These are phyloP conservation scores for Penicillium sp. DNA, from an alignment of 2,329 filamentous ascomycete genomes.

Conservation along the genomic window DNA sequence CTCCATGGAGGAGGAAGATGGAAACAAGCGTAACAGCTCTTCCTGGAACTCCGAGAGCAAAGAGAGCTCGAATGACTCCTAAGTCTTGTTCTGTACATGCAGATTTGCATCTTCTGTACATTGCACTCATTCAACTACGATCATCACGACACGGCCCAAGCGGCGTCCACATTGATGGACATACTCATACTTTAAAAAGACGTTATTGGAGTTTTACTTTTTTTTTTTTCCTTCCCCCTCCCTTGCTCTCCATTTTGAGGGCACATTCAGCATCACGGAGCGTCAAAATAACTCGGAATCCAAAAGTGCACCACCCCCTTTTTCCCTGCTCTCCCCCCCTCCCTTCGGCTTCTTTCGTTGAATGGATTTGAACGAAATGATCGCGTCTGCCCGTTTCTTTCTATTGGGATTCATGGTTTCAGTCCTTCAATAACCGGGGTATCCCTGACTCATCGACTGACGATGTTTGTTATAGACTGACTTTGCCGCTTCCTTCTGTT, in stretches of 20 bases:
- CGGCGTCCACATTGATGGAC: conserved; percentile 15
- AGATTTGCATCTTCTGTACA: neutral
- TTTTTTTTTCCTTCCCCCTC: neutral
- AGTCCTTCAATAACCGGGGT: conserved; percentile 7
- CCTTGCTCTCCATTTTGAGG: neutral
- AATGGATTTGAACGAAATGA: neutral
- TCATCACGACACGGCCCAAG: conserved; percentile 25
- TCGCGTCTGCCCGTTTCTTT: neutral
- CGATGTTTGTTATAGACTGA: conserved; percentile 26
- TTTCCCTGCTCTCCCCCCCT: conserved; percentile 3
- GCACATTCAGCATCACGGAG: conserved; percentile 22
- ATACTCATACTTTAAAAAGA: conserved; percentile 24
- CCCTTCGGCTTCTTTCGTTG: neutral
- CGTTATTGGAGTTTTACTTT: conserved; percentile 26
- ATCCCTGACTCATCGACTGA: conserved; percentile 8
- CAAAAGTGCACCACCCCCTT: conserved; percentile 12
- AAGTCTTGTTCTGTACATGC: conserved; percentile 18
- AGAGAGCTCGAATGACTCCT: conserved; percentile 35
- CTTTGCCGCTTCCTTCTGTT: conserved; percentile 4
- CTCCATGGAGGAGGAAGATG: conserved; percentile 56
- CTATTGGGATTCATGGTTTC: conserved; percentile 1
- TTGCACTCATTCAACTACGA: conserved; percentile 10
- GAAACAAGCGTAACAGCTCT: conserved; percentile 45
- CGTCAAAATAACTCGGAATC: conserved; percentile 20
- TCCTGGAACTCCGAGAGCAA: conserved; percentile 42